Percentiles rank a stretch among this genome's conserved stretches.
Conservation (phyloP, 768 basidiomycete species). For the Termitomyces sp. region DNA sequence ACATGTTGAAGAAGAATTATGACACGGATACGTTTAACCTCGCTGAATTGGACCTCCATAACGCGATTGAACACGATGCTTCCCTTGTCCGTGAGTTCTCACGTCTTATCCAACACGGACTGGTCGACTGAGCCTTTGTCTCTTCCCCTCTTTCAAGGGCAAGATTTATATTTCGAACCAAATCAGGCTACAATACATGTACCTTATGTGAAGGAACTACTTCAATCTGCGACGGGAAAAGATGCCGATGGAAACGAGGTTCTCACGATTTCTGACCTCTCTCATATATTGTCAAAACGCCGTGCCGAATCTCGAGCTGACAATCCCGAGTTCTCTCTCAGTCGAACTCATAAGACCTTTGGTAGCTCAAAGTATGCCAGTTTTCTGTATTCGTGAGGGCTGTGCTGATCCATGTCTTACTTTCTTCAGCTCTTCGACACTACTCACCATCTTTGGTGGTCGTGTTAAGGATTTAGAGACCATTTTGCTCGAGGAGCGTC, state of each 20-base stretch:
- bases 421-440: constrained; percentile 46
- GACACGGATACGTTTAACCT: constrained; percentile 57
- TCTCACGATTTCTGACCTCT: constrained; percentile 55
- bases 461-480: constrained; percentile 45
- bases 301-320: constrained; percentile 45
- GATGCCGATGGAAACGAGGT: constrained; percentile 37
- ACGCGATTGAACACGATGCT: constrained; percentile 69
- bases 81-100: constrained; percentile 51
- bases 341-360: constrained; percentile 50
- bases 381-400: neutral
- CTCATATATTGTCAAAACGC: constrained; percentile 51
- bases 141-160: constrained; percentile 29
- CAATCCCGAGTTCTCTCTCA: constrained; percentile 55
- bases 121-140: constrained; percentile 23
- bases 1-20: constrained; percentile 52
- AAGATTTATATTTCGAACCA: constrained; percentile 36
- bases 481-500: constrained; percentile 61
- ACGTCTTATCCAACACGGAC: neutral
- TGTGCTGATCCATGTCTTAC: neutral
- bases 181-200: constrained; percentile 51
- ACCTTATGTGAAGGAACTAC: constrained; percentile 47
- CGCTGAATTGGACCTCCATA: constrained; percentile 64
- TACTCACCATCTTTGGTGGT: constrained; percentile 65
- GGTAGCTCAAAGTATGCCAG: constrained; percentile 57
- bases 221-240: constrained; percentile 55